Conservation (phyloP, 2,329 filamentous ascomycete genomes). For the Colletotrichum sojae region DNA sequence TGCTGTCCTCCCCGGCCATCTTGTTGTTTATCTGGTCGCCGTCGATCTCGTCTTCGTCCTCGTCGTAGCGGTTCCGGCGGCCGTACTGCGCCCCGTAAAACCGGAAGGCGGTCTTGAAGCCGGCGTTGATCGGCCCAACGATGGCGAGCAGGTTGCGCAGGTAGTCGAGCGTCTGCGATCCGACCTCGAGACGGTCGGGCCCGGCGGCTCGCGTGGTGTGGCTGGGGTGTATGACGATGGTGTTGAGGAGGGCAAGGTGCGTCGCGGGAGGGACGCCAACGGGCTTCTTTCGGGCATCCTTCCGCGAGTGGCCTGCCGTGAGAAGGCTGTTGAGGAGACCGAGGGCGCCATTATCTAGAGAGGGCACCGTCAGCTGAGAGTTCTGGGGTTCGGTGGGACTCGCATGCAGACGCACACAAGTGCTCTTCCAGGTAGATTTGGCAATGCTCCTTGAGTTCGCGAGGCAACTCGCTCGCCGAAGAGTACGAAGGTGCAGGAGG, state of each 20-base stretch:
- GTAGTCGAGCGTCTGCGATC: conserved; percentile 78
- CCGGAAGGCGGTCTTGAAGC: conserved; percentile 78
- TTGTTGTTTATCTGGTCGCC: conserved; percentile 68
- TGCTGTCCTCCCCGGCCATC: conserved; percentile 73
- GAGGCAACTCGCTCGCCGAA: conserved; percentile 67
- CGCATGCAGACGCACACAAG: conserved; percentile 66
- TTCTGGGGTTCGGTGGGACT: background rate
- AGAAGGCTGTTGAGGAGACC: conserved; percentile 65
- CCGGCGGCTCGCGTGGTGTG: conserved; percentile 81
- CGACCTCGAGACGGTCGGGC: conserved; percentile 71
- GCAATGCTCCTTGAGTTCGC: conserved; percentile 75
- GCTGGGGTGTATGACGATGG: conserved; percentile 84
- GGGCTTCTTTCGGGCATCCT: conserved; percentile 52
- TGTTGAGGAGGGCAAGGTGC: conserved; percentile 83
- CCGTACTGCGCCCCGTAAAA: conserved; percentile 67
- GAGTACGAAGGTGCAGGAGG: conserved; percentile 4
- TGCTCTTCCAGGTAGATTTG: conserved; percentile 83
- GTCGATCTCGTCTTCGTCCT: conserved; percentile 59
- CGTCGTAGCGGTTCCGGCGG: conserved; percentile 59
- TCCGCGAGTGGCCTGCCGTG: conserved; percentile 62
- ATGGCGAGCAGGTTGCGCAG: conserved; percentile 76
- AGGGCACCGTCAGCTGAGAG: background rate
- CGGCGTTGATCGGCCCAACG: conserved; percentile 79
- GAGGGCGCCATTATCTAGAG: conserved; percentile 35
- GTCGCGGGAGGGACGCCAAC: conserved; percentile 78